Base-by-base conservation (phyloP, 1,139 yeast species). In the Yamadazyma blattariae region DNA sequence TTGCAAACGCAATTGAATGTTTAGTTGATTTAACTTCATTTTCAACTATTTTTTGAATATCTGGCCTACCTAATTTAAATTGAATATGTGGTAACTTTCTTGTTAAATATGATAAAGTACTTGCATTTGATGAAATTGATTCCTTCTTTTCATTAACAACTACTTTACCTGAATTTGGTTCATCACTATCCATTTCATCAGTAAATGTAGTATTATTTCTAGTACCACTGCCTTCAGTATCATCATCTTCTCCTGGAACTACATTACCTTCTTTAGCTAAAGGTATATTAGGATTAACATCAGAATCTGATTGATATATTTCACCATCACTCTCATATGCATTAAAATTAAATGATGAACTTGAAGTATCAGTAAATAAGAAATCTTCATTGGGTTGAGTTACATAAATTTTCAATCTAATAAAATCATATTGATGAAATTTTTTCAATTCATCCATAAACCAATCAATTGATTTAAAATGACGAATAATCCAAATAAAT, bases 401-500 rank as follows among this genome's bases (percentile, higher is more conserved):
- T 27, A 51, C 41, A 24, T 36, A 50, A 18, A 52, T 34, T 1
- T 46, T 46, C 8, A 49, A 39, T 22, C 53, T 61, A 28, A 64
- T 54, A n/a, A 44, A 45, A 1, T 60, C 44, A 24, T 45, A 43
- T 11, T 46, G 36, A 20, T 48, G 41, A 35, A 74, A 47, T 10
- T 48, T 47, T 21, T 48, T 41, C 26, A 77, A 51, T 46, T 77
- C 79, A n/a, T 64, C 60, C 32, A 48, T 51, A 49, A 75, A 74
- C 77, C 79, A 73, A 3, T 51, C 46, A 25, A 75, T 46, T 2
- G 71, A 54, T 21, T 55, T 56, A 31, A 55, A 52, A 38, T 68
- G 71, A 33, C 71, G 59, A 7, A 73, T 58, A n/a, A 71, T 59
- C 84, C 84, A 78, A 16, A 46, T 34, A 23, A 51, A 43, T 37